Base-by-base conservation (phyloP, 2,329 filamentous ascomycete species). In the Incumbomyces delicatus region DNA sequence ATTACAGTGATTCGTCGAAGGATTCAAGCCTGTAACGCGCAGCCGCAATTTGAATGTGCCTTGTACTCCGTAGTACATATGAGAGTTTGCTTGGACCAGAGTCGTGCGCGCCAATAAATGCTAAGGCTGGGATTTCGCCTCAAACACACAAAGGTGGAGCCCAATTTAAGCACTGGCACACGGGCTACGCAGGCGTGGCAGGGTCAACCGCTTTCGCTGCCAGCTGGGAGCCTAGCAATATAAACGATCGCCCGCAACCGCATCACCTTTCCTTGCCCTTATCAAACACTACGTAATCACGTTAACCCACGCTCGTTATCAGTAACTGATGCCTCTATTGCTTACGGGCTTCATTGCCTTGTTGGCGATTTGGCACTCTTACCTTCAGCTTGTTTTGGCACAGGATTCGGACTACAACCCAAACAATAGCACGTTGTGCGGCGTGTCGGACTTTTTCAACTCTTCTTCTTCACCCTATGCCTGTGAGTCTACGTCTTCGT, bases 391-490 rank as follows among this genome's bases (percentile, higher is more conserved):
- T 17, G 42, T 38, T 22, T 27, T 17, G 22, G 30, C 44, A 29
- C 20, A 44, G 27, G 33, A 43, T 13, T 27, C 22, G 22, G 13
- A 32, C 8, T 6, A 37, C 29, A 31, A 41, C 18, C 11, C 30
- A 7, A 44, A 49, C 17, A 48, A 43, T 27, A 27, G 31, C 12
- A 44, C 37, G 2, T 36, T 52, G 5, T 52, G 50, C 36, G 47
- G 46, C 14, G 39, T 34, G 22, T 43, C 27, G 32, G 47, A 47
- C 18, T 47, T 36, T 22, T 52, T 44, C 35, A 52, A 52, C 41
- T 52, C 47, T 12, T 50, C 50, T 12, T 27, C 38, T 17, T 11
- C 49, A 10, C 48, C 51, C 6, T 53, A 53, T 29, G 27, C 44
- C 14, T 52, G 50, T 52, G 22, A 39, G 50, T 38, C 6, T 10